Evolutionary conservation across 2,329 filamentous ascomycete genomes (phyloP).

Genomic region (Alternaria rosae): DNA sequence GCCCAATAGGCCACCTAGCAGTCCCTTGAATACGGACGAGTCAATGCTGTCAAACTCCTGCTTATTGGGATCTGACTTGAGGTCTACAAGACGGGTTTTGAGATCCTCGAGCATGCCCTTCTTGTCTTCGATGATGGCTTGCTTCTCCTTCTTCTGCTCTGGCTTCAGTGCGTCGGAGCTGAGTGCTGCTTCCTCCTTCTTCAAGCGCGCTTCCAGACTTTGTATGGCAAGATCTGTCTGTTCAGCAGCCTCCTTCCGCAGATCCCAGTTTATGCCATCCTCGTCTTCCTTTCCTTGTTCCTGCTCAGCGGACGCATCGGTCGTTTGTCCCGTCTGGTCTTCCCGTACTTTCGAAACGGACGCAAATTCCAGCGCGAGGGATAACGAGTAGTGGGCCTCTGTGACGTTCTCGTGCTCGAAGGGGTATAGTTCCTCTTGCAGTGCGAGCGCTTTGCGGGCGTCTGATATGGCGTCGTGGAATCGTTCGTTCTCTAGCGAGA

Average conservation of each 20-base stretch:
- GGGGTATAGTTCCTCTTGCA: conserved; percentile 81
- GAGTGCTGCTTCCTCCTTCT: conserved; percentile 73
- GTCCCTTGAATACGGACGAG: conserved; percentile 61
- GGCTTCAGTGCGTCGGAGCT: conserved; percentile 56
- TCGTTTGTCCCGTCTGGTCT: conserved; percentile 54
- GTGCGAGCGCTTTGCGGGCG: conserved; percentile 75
- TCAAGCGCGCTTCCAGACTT: conserved; percentile 74
- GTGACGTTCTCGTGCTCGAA: conserved; percentile 85
- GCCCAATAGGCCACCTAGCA: conserved; percentile 70
- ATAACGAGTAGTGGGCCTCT: conserved; percentile 96
- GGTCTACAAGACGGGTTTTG: conserved; percentile 68
- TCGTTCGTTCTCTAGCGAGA: conserved; percentile 95
- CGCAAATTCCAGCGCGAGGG: conserved; percentile 91
- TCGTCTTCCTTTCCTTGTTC: conserved; percentile 49
- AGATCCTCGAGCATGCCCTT: conserved; percentile 82
- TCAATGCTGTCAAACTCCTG: conserved; percentile 51
- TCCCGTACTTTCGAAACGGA: conserved; percentile 72
- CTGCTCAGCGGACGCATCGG: conserved; percentile 41
- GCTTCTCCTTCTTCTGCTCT: conserved; percentile 70
- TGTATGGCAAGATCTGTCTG: conserved; percentile 78
- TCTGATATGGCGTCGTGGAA: conserved; percentile 89
- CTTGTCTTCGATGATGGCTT: conserved; percentile 69
- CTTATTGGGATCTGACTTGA: conserved; percentile 66
- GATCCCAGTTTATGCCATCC: conserved; percentile 69
- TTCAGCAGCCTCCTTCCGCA: conserved; percentile 73